These are phyloP conservation scores for Lepiota brunneoincarnata DNA, from an alignment of 768 basidiomycete genomes.

Conservation along the genomic window DNA sequence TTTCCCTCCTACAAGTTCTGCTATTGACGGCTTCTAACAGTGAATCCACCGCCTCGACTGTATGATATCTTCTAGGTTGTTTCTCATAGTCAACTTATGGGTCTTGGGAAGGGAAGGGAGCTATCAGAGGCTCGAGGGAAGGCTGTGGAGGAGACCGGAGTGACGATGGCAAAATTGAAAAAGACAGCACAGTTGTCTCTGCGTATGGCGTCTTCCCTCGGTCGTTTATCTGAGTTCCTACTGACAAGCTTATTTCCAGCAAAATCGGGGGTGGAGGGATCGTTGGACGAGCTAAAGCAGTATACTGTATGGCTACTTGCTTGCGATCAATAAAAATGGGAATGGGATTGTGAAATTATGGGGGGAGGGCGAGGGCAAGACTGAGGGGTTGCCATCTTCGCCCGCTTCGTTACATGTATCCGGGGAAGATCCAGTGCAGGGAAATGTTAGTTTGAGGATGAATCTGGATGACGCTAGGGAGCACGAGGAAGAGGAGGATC, in stretches of 20 bases:
- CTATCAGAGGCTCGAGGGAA: constrained; percentile 34
- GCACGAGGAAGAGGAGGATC: constrained; percentile 37
- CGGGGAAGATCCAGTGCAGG: constrained; percentile 14
- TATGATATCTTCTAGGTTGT: constrained; percentile 89
- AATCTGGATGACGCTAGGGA: constrained; percentile 32
- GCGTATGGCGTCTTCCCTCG: constrained; percentile 18
- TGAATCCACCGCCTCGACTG: constrained; percentile 52
- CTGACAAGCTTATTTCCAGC: constrained; percentile 12
- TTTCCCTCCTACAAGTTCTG: neutral
- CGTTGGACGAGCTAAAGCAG: constrained; percentile 42
- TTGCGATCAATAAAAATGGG: neutral
- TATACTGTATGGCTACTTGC: constrained; percentile 54
- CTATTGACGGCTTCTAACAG: constrained; percentile 23
- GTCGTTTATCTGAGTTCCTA: neutral
- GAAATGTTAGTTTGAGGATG: constrained; percentile 16
- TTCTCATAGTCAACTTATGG: constrained; percentile 25
- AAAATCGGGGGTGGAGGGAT: constrained; percentile 16
- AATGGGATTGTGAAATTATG: neutral
- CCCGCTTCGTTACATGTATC: neutral
- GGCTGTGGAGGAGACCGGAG: constrained; percentile 31
- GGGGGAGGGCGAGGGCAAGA: too few relatives aligned
- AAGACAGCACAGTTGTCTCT: constrained; percentile 20
- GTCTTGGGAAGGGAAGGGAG: constrained; percentile 18
- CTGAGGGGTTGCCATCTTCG: neutral
- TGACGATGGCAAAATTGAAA: constrained; percentile 14